phyloP scores from a whole-genome alignment of 2,329 filamentous ascomycete genomes.

The Phyllosticta citrichinensis region DNA sequence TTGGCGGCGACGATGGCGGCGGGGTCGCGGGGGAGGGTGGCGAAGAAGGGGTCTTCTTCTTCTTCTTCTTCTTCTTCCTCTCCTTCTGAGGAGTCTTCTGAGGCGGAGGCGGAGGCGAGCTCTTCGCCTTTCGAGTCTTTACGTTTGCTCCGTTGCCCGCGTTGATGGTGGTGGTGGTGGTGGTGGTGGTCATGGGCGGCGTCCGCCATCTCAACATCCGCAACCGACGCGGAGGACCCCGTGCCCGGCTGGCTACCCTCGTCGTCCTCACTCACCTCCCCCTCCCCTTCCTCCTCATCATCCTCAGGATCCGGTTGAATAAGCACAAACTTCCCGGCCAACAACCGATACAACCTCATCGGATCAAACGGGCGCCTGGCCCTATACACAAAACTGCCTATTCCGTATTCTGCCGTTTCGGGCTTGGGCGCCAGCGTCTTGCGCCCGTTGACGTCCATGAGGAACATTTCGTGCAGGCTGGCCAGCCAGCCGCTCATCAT shows the following conservation, averaged over 20 bases:
- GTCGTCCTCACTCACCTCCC: conserved; percentile 16
- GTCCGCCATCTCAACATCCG: conserved; percentile 12
- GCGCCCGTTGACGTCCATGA: conserved; percentile 45
- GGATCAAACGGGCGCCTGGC: conserved; percentile 39
- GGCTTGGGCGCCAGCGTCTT: conserved; percentile 55
- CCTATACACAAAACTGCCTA: conserved; percentile 60
- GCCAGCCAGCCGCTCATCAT: conserved; percentile 60
- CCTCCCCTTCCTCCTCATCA: conserved; percentile 18
- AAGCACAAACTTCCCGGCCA: conserved; percentile 35
- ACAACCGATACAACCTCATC: conserved; percentile 29
- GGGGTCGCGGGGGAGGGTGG: conserved; percentile 10
- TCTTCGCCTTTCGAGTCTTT: conserved; percentile 1
- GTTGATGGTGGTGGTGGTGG: neutral
- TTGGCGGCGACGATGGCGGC: conserved; percentile 44
- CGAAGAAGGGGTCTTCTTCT: conserved; percentile 19
- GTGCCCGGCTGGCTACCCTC: conserved; percentile 6
- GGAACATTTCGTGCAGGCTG: conserved; percentile 58
- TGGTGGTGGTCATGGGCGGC: neutral
- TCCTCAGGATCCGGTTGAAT: conserved; percentile 29
- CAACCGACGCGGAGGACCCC: neutral
- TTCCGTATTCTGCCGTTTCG: conserved; percentile 62
- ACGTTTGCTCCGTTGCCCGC: neutral
- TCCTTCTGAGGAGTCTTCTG: conserved; percentile 15
- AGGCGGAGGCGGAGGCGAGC: conserved; percentile 13
- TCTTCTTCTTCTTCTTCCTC: conserved; percentile 21